Evolutionary conservation across 2,329 filamentous ascomycete species (phyloP).

Genomic region (Cytospora piceae): DNA sequence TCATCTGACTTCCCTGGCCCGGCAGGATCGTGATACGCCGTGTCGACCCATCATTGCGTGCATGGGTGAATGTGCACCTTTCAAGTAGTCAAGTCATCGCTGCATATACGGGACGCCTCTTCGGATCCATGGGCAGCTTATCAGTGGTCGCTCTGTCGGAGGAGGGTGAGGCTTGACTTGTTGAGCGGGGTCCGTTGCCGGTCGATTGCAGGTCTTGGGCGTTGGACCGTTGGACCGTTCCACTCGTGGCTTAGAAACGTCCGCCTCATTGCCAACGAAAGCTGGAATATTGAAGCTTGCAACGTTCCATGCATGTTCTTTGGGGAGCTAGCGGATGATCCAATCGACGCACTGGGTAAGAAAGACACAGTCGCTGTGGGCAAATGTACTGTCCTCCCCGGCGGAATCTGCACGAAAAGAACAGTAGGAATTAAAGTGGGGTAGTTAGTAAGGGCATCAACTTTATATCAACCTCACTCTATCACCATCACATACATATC

Average conservation of each 20-base stretch:
- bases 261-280: neutral
- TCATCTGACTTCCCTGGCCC: too few species aligned
- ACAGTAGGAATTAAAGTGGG: neutral
- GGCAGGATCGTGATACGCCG: neutral
- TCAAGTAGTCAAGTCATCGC: neutral
- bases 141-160: constrained; percentile 9
- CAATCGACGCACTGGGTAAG: neutral
- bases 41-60: neutral
- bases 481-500: constrained; percentile 1
- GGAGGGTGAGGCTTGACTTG: constrained; percentile 1
- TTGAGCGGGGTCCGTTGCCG: constrained; percentile 18
- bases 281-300: constrained; percentile 7
- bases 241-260: neutral
- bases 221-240: neutral
- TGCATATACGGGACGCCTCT: constrained; percentile 13
- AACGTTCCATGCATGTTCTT: constrained; percentile 27
- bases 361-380: neutral
- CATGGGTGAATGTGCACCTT: neutral
- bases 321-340: neutral
- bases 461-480: constrained; percentile 24
- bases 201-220: neutral
- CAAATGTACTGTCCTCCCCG: neutral
- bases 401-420: neutral
- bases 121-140: neutral
- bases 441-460: constrained; percentile 2